Evolutionary conservation across 2,329 filamentous ascomycete genomes (phyloP).

Genomic region (Corinectria fuckeliana): DNA sequence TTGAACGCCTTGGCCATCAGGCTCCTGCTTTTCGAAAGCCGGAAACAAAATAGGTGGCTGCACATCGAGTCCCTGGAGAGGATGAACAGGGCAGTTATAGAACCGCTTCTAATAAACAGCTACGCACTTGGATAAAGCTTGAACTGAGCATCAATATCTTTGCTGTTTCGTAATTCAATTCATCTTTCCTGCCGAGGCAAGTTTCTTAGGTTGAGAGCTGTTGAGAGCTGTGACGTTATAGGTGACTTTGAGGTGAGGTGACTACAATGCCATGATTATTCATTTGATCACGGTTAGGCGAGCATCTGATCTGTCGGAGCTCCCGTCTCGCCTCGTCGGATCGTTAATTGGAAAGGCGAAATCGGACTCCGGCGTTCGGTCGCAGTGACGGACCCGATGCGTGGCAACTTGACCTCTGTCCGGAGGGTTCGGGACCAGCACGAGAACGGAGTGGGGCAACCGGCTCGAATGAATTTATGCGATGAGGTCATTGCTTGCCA

Average conservation of each 20-base stretch:
- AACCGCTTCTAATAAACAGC: not conserved
- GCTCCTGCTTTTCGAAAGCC: not conserved
- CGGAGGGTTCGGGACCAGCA: not conserved
- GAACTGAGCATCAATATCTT: not conserved
- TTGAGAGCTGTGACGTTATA: not conserved
- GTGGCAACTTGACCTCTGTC: no score
- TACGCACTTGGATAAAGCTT: not conserved
- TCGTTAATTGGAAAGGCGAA: not conserved
- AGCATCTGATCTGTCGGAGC: no score
- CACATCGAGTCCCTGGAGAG: not conserved
- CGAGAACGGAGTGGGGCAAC: not conserved
- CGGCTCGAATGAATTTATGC: not conserved
- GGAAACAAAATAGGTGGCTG: no score
- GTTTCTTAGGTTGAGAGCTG: no score
- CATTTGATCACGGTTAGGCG: not conserved
- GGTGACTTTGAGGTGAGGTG: not conserved
- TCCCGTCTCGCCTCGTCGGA: not conserved
- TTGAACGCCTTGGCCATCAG: constrained; percentile 9
- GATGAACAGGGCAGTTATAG: not conserved
- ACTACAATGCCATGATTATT: not conserved
- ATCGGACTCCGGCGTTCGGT: not conserved
- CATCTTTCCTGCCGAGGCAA: no score
- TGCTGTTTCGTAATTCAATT: no score
- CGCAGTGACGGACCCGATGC: not conserved
- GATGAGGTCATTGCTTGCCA: not conserved